Conservation (phyloP, 2,329 filamentous ascomycete species). For the Beauveria brongniartii region DNA sequence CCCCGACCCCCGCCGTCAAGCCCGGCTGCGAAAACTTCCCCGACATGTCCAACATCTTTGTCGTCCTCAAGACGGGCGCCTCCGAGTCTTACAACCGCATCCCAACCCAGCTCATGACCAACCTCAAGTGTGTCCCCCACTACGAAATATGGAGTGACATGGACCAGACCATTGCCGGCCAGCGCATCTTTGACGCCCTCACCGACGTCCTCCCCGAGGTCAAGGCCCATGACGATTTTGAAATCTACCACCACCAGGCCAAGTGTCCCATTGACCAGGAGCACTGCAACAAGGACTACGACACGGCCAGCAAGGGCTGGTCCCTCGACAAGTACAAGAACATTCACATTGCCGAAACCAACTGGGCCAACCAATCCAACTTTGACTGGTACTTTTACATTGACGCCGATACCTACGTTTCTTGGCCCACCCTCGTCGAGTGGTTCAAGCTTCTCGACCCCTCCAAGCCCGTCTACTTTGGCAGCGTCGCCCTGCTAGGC, state of each 20-base stretch:
- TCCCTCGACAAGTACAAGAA: constrained; percentile 56
- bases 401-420: constrained; percentile 50
- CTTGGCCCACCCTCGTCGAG: constrained; percentile 42
- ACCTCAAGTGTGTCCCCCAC: constrained; percentile 40
- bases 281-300: constrained; percentile 30
- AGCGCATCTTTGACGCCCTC: constrained; percentile 38
- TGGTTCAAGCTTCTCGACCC: constrained; percentile 40
- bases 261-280: constrained; percentile 37
- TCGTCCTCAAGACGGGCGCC: constrained; percentile 51
- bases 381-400: constrained; percentile 54
- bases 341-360: constrained; percentile 49
- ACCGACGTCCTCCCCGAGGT: constrained; percentile 34
- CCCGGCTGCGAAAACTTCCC: constrained; percentile 32
- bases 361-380: constrained; percentile 39
- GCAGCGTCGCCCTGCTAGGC: constrained; percentile 37
- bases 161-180: constrained; percentile 36
- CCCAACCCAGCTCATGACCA: constrained; percentile 46
- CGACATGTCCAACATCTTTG: constrained; percentile 36
- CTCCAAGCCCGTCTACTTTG: constrained; percentile 38
- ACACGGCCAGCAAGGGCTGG: constrained; percentile 34
- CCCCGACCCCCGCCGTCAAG: constrained; percentile 11
- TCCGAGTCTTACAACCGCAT: constrained; percentile 44
- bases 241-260: constrained; percentile 37
- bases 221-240: constrained; percentile 42
- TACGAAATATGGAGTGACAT: constrained; percentile 53